Base-by-base conservation (phyloP, 768 basidiomycete species). In the Russula sp. region DNA sequence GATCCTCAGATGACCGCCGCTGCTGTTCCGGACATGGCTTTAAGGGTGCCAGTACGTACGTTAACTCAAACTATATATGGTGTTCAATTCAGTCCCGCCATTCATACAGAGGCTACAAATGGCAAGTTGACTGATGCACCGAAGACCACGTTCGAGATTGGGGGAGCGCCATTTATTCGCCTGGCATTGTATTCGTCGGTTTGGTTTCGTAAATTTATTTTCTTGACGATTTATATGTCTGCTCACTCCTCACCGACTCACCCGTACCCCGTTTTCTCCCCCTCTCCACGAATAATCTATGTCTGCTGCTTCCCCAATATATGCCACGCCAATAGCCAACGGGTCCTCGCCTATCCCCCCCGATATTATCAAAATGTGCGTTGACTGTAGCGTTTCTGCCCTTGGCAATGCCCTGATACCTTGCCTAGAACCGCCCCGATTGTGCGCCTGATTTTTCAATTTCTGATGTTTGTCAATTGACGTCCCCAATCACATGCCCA, bases 351-450 rank as follows among this genome's bases (percentile, higher is more conserved):
- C 45, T 38, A 11, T 41, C 32, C 8, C 39, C 5, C 38, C 11
- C 29, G 48, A 42, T 16, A 34, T 58, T 4, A 20, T 20, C 7
- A 51, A 25, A 51, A n/a, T 7, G 58, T 59, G 43, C 49, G 58
- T 51, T 3, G 9, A 22, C 14, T 2, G 11, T 36, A 2, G 16
- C 10, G 1, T 16, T 35, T 34, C 36, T 7, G 20, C n/a, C 14
- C 9, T 18, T 16, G 8, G 18, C 20, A 5, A 34, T n/a, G 25
- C 34, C 20, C 39, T 51, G 49, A 51, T 35, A 29, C 13, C 18
- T 39, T 53, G 5, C 18, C 20, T 35, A 63, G 57, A n/a, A 25
- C 61, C 2, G 56, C 11, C 16, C 61, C 61, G 10, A 35, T 63
- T 58, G 61, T 63, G 46, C 57, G 57, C n/a, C 13, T 4, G 7